Conservation (phyloP, 2,329 filamentous ascomycete genomes). For the Scedosporium apiospermum region DNA sequence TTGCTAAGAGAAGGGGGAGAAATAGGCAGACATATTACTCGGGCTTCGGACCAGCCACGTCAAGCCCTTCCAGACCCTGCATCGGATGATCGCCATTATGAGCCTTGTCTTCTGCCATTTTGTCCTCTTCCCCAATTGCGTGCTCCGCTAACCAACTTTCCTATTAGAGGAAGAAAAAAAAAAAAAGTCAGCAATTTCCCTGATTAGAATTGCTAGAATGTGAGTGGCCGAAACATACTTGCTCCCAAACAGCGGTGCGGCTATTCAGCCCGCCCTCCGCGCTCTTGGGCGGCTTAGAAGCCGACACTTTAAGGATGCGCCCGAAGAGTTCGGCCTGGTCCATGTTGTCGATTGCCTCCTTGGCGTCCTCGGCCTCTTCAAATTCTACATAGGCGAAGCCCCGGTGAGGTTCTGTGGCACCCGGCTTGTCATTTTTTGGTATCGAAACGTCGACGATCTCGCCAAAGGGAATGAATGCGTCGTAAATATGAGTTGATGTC, state of each 20-base stretch:
- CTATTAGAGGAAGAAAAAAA: constrained; percentile 36
- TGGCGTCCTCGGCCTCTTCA: constrained; percentile 74
- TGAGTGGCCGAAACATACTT: constrained; percentile 48
- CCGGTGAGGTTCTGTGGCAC: constrained; percentile 68
- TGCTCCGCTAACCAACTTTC: constrained; percentile 90
- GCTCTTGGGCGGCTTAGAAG: constrained; percentile 86
- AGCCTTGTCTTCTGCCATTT: constrained; percentile 21
- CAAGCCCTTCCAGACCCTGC: constrained; percentile 87
- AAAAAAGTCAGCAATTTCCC: background rate
- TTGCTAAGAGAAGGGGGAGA: constrained; percentile 17
- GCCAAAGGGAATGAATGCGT: constrained; percentile 94
- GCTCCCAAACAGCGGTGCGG: constrained; percentile 93
- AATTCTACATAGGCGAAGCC: constrained; percentile 98
- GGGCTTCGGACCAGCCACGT: constrained; percentile 84
- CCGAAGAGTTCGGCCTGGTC: constrained; percentile 94
- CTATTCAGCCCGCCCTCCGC: constrained; percentile 80
- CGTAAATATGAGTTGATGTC: constrained; percentile 65
- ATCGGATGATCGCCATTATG: constrained; percentile 70
- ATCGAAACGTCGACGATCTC: constrained; percentile 87
- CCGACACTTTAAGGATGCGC: constrained; percentile 80
- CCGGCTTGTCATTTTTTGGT: constrained; percentile 77
- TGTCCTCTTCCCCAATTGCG: constrained; percentile 66
- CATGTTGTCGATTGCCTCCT: constrained; percentile 98
- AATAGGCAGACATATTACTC: constrained; percentile 36
- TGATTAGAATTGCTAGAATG: background rate